Evolutionary conservation across 345 rosid species (phyloP), one percentile per base, ranked within the genome.

Genomic region (Laguncularia racemosa): DNA sequence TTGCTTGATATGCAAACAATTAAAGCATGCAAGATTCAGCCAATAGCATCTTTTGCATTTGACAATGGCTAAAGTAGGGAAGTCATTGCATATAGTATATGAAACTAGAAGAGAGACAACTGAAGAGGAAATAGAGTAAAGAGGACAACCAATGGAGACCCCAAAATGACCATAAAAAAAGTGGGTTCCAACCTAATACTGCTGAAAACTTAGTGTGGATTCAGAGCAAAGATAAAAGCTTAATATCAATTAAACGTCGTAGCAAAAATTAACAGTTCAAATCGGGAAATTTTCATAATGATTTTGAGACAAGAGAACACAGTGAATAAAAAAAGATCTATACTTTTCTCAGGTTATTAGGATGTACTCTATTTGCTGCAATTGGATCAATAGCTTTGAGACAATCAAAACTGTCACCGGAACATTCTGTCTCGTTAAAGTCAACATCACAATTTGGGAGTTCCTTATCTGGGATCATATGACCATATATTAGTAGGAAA

Each of bases 301-400:
- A 16, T 6, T 28, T 53, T 16, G 26, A 53, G 16, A 53, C 11
- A 50, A 44, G 21, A 28, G 53, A 26, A 28, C 2, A 50, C 13
- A 62, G 28, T 16, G 52, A 28, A 56, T 53, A 56, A 38, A 21
- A 3, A 0, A 11, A 50, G 56, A 53, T 43, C 47, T 73, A 21
- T 60, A 93, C 99, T 62, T 90, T 93, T 82, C 99, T 79, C 38
- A 61, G 71, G 67, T 93, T 85, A 74, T 89, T 90, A 13, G 97
- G 97, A 65, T 89, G 99, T 57, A 93, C 71, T 76, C 96, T 81
- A 71, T 80, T 80, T 26, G 96, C 99, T 49, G 96, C 92, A 66
- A 77, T 81, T 17, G 99, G 97, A 81, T 89, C 97, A 57, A 93
- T 67, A 47, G 78, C 80, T 67, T 79, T 81, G 53, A 93, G 89